Percentiles rank a stretch among this genome's conserved stretches.
phyloP scores from a whole-genome alignment of 192 early-diverging fungal genomes.

The Phlyctochytrium bullatum region DNA sequence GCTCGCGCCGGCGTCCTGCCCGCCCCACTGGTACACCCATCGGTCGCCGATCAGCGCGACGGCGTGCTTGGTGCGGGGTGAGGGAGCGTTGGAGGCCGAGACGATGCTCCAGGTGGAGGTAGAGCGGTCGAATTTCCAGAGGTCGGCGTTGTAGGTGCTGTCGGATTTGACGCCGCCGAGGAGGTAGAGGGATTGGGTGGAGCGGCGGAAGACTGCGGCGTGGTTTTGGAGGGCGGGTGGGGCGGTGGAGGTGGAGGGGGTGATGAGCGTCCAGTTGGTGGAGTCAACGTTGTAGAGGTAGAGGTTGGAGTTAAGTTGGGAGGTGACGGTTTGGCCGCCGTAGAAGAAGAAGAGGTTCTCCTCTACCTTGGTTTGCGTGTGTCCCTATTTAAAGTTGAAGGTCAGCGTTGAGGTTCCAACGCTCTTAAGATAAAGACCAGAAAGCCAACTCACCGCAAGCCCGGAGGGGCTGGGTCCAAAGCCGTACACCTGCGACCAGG shows the following conservation, averaged over 20 bases:
- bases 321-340: conserved; percentile 7
- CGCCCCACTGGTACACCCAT: conserved; percentile 6
- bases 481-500: conserved; percentile 1
- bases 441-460: background rate
- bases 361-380: background rate
- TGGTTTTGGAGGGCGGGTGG: conserved; percentile 7
- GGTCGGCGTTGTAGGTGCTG: background rate
- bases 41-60: background rate
- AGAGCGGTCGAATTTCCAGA: background rate
- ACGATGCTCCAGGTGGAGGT: conserved; percentile 1
- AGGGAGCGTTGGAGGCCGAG: background rate
- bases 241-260: background rate
- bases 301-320: background rate
- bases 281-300: conserved; percentile 8
- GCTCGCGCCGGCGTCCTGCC: conserved; percentile 5
- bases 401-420: too few relatives aligned
- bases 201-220: conserved; percentile 2
- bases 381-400: conserved; percentile 1
- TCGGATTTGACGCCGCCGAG: conserved; percentile 1
- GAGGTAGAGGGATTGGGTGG: conserved; percentile 4
- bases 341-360: conserved; percentile 1
- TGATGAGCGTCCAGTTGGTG: background rate
- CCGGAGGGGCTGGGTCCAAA: background rate
- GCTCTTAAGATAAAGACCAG: too few relatives aligned
- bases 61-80: background rate